Percentiles rank a stretch among this genome's conserved stretches.
These are phyloP conservation scores for Leishmania tropica DNA, from an alignment of 208 protist species.

Conservation along the genomic window DNA sequence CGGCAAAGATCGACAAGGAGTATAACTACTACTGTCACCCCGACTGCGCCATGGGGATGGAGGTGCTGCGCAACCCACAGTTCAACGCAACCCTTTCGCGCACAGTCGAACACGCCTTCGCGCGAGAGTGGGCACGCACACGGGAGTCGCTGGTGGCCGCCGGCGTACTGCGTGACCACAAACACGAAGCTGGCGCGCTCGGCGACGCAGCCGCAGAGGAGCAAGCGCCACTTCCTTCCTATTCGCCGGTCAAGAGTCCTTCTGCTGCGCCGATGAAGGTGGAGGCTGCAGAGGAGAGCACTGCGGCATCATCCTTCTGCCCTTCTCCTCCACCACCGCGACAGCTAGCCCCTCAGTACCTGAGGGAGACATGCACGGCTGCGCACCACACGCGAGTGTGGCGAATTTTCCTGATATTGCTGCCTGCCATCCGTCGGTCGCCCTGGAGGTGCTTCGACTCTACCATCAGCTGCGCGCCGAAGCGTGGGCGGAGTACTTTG, in stretches of 20 bases:
- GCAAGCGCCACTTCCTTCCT: background rate
- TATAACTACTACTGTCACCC: slow-evolving; percentile 53
- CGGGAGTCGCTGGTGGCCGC: slow-evolving; percentile 5
- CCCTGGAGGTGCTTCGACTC: slow-evolving; percentile 21
- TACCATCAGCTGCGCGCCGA: slow-evolving; percentile 65
- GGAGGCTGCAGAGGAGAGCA: slow-evolving; percentile 1
- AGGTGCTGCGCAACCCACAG: slow-evolving; percentile 49
- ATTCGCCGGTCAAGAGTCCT: background rate
- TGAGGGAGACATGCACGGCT: background rate
- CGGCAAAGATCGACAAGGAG: slow-evolving; percentile 15
- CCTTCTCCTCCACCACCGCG: background rate
- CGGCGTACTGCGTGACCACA: background rate
- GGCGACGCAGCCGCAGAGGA: background rate
- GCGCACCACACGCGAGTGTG: background rate
- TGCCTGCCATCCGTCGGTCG: background rate
- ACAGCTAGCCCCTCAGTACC: background rate
- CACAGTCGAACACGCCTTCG: slow-evolving; percentile 39
- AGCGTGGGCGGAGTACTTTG: slow-evolving; percentile 70
- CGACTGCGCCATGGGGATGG: slow-evolving; percentile 55
- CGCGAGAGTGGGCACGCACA: slow-evolving; percentile 36
- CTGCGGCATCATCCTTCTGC: background rate
- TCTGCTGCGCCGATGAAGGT: background rate
- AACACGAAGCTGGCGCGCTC: background rate
- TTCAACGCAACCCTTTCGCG: slow-evolving; percentile 46
- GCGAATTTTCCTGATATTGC: background rate